Evolutionary conservation across 352 stramenopile species (phyloP), one percentile per base, ranked within the genome.

Genomic region (Pythium myriotylum): DNA sequence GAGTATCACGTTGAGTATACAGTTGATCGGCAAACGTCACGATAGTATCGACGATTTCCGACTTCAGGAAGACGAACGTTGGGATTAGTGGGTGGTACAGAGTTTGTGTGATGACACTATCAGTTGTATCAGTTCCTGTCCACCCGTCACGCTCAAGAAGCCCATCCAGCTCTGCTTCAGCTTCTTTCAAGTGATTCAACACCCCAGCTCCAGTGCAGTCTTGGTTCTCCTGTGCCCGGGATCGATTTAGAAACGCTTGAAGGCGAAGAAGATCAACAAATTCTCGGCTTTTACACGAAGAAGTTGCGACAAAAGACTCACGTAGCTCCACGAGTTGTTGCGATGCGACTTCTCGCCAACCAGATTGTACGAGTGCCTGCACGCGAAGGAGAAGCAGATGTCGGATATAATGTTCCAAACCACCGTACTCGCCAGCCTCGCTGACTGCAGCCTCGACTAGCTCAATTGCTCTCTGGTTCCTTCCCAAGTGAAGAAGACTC

Each of bases 121-220:
- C 6, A n/a, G 45, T 37, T 14, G 52, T 37, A 16, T 69, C n/a
- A 2, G 77, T 58, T 3, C 84, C 80, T 29, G 87, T 76, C 84
- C 84, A 93, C 13, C 84, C 84, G 54, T 86, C 72, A 12, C 73
- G 70, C 27, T 74, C 59, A 27, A 93, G 54, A 32, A 88, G 14
- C 1, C 20, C 26, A 56, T 88, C 77, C 24, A 93, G 27, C 5
- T 72, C 56, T 1, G n/a, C 39, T 55, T 86, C 68, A 1, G 78
- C 81, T 62, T 84, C 70, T 10, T 59, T 49, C 2, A 74, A 54
- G n/a, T n/a, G n/a, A n/a, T n/a, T n/a, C n/a, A n/a, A n/a, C n/a
- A n/a, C n/a, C n/a, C n/a, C n/a, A n/a, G n/a, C n/a, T n/a, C n/a
- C n/a, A n/a, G n/a, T n/a, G n/a, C n/a, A n/a, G n/a, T n/a, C 20